Percentiles rank a stretch among this genome's conserved stretches.
phyloP scores from a whole-genome alignment of 1,139 yeast species.

The Arxiozyma slooffiae region DNA sequence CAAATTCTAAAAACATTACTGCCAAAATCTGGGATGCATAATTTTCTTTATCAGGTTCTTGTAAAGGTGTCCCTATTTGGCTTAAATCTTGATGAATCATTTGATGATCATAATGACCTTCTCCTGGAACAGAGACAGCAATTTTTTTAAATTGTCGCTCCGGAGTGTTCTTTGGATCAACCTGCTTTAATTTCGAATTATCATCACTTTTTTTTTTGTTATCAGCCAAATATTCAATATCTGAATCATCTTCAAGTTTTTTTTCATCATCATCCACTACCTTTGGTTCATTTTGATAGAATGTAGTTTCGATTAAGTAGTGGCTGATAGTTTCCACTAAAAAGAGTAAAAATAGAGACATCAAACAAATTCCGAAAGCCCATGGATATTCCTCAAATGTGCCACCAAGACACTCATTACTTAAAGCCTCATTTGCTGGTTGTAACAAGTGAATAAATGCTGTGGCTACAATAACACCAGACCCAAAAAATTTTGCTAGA shows the following conservation, averaged over 20 bases:
- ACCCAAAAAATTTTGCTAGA: conserved; percentile 74
- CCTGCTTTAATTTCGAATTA: not conserved
- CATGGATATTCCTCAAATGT: conserved; percentile 49
- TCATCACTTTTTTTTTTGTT: not conserved
- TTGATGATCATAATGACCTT: conserved; percentile 41
- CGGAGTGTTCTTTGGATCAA: not conserved
- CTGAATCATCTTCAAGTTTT: not conserved
- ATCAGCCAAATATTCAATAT: conserved; percentile 6
- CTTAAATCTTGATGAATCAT: conserved; percentile 40
- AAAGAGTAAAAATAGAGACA: conserved; percentile 44
- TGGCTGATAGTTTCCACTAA: conserved; percentile 42
- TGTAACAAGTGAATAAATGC: conserved; percentile 76
- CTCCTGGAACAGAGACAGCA: conserved; percentile 21
- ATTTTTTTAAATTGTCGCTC: not conserved
- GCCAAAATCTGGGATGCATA: conserved; percentile 37
- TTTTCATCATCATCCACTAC: conserved; percentile 7
- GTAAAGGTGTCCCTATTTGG: conserved; percentile 33
- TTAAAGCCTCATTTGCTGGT: conserved; percentile 58
- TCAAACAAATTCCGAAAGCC: conserved; percentile 55
- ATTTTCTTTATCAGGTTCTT: conserved; percentile 12
- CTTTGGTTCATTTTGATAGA: conserved; percentile 11
- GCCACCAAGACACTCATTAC: conserved; percentile 46
- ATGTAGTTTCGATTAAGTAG: conserved; percentile 30
- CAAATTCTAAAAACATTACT: conserved; percentile 64
- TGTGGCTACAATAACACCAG: conserved; percentile 87